These are phyloP conservation scores for Pseudovirgaria hyperparasitica DNA, from an alignment of 2,329 filamentous ascomycete species.

Conservation along the genomic window DNA sequence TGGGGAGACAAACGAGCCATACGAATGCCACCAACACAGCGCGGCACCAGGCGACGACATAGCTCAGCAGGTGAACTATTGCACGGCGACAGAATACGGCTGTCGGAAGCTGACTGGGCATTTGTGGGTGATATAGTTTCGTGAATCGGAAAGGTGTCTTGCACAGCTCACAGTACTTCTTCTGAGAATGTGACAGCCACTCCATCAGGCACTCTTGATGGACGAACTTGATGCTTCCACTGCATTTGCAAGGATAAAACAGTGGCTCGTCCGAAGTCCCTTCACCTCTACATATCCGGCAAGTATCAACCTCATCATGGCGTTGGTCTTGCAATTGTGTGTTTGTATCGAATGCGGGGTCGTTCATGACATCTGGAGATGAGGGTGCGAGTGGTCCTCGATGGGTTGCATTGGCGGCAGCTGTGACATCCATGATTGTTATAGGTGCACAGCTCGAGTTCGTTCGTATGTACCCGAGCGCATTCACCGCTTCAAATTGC, in stretches of 20 bases:
- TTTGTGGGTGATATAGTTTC: constrained; percentile 88
- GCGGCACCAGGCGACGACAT: constrained; percentile 65
- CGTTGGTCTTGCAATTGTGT: constrained; percentile 13
- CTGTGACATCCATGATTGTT: too few relatives aligned
- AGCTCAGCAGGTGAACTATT: constrained; percentile 56
- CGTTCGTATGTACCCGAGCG: too few relatives aligned
- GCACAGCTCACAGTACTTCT: constrained; percentile 98
- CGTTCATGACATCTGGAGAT: constrained; percentile 48
- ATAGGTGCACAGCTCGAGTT: too few relatives aligned
- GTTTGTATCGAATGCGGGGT: constrained; percentile 36
- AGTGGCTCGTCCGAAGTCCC: constrained; percentile 70
- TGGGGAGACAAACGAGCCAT: constrained; percentile 82
- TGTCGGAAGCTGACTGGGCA: constrained; percentile 74
- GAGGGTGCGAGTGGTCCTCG: neutral
- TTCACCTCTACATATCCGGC: constrained; percentile 91
- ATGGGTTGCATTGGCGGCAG: constrained; percentile 1
- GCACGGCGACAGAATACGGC: constrained; percentile 72
- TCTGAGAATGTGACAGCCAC: constrained; percentile 96
- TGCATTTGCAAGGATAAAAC: constrained; percentile 98
- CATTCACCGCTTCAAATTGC: too few relatives aligned
- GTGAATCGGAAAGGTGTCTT: constrained; percentile 98
- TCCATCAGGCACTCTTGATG: constrained; percentile 98
- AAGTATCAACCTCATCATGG: constrained; percentile 60
- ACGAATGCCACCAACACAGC: constrained; percentile 68
- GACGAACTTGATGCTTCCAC: constrained; percentile 95